A percentile compares a stretch with the other conserved stretches of the same genome.
Conservation (phyloP, 2,329 filamentous ascomycete genomes). For the Penicillium janthinellum region DNA sequence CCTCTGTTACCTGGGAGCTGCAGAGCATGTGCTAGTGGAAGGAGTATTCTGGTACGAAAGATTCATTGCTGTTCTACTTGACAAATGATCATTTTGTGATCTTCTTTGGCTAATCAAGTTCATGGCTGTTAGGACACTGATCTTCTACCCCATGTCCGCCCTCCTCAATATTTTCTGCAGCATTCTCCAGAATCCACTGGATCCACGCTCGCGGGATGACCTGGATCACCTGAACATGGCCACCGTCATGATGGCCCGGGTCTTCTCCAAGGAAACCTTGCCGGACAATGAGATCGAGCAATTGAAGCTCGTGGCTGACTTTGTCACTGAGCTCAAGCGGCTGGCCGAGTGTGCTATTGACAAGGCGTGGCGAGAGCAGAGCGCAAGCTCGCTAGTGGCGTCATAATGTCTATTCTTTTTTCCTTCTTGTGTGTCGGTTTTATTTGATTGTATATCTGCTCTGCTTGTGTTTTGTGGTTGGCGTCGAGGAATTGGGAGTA, state of each 20-base stretch:
- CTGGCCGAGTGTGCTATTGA: conserved; percentile 49
- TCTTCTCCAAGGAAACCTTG: conserved; percentile 30
- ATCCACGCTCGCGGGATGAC: conserved; percentile 49
- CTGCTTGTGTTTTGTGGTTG: neutral
- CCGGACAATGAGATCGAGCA: conserved; percentile 44
- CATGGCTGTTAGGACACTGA: conserved; percentile 48
- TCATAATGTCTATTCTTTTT: neutral
- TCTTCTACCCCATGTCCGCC: conserved; percentile 61
- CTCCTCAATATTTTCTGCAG: conserved; percentile 59
- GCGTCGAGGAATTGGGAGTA: neutral
- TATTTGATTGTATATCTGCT: neutral
- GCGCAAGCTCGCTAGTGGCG: conserved; percentile 6
- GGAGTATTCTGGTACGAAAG: conserved; percentile 54
- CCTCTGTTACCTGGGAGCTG: conserved; percentile 51
- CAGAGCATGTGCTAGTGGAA: conserved; percentile 46
- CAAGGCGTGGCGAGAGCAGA: conserved; percentile 39
- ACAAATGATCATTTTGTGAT: neutral
- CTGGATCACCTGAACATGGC: conserved; percentile 50
- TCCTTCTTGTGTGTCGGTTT: neutral
- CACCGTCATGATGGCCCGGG: conserved; percentile 47
- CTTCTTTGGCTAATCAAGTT: neutral
- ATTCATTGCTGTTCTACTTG: neutral
- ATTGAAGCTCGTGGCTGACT: conserved; percentile 46
- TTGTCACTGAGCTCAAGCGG: conserved; percentile 49
- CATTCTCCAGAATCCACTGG: conserved; percentile 52